Conservation (phyloP, 2,329 filamentous ascomycete genomes). For the Proliferodiscus dingleyae region DNA sequence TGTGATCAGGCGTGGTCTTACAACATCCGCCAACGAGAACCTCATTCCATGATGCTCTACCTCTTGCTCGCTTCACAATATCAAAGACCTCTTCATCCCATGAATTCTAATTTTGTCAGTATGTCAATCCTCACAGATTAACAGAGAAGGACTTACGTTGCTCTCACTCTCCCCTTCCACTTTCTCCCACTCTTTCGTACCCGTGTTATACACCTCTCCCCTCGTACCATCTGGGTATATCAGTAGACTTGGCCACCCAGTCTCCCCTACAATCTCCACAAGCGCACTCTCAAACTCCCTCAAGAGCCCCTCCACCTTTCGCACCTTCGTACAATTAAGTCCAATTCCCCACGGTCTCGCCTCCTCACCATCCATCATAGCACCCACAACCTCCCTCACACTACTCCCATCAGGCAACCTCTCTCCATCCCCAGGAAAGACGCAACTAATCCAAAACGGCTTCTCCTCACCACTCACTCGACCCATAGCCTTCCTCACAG, state of each 20-base stretch:
- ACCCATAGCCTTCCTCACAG: slow-evolving; percentile 29
- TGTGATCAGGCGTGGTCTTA: slow-evolving; percentile 36
- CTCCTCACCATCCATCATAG: slow-evolving; percentile 30
- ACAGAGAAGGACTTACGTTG: slow-evolving; percentile 5
- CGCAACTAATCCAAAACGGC: slow-evolving; percentile 54
- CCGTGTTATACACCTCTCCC: slow-evolving; percentile 62
- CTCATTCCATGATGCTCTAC: slow-evolving; percentile 25
- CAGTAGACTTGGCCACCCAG: slow-evolving; percentile 46
- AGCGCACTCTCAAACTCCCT: slow-evolving; percentile 52
- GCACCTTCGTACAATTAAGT: slow-evolving; percentile 65
- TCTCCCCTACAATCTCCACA: slow-evolving; percentile 41
- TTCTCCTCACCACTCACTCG: background rate
- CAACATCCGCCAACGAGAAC: slow-evolving; percentile 43
- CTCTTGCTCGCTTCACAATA: slow-evolving; percentile 29
- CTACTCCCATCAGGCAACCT: slow-evolving; percentile 52
- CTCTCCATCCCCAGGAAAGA: slow-evolving; percentile 53
- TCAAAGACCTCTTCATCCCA: slow-evolving; percentile 36
- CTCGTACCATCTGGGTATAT: slow-evolving; percentile 67
- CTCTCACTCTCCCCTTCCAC: slow-evolving; percentile 24
- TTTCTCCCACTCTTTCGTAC: slow-evolving; percentile 54
- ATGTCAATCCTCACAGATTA: background rate
- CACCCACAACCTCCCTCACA: slow-evolving; percentile 38
- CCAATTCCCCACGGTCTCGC: slow-evolving; percentile 56
- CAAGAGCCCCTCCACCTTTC: slow-evolving; percentile 53
- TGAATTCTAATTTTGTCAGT: slow-evolving; percentile 14